Conservation (phyloP, 352 stramenopile species). For the Bremia lactucae region DNA sequence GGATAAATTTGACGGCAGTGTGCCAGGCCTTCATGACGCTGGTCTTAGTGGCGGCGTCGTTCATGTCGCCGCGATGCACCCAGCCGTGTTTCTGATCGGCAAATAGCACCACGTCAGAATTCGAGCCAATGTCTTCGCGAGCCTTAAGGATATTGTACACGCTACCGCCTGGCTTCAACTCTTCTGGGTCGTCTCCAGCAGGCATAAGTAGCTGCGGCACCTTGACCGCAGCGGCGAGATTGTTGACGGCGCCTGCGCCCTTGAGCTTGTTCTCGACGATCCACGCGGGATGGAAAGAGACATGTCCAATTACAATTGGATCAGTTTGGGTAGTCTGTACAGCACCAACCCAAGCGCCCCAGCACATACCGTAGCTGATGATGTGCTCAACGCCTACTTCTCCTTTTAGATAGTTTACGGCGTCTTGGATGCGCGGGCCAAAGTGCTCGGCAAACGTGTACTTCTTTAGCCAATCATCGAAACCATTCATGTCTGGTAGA, state of each 20-base stretch:
- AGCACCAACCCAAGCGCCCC: constrained; percentile 64
- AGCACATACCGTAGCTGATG: constrained; percentile 78
- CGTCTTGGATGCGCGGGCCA: constrained; percentile 51
- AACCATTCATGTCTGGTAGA: constrained; percentile 24
- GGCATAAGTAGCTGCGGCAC: constrained; percentile 62
- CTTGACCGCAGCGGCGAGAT: constrained; percentile 60
- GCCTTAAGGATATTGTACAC: constrained; percentile 64
- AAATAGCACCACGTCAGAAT: constrained; percentile 60
- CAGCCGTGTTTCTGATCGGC: constrained; percentile 67
- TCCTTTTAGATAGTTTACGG: constrained; percentile 56
- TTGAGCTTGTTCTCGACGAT: constrained; percentile 66
- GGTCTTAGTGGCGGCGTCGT: constrained; percentile 48
- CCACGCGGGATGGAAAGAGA: constrained; percentile 81
- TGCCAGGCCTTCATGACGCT: constrained; percentile 58
- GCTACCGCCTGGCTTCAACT: constrained; percentile 51
- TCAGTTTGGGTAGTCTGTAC: constrained; percentile 33
- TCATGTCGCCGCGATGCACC: constrained; percentile 74
- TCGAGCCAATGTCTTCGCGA: constrained; percentile 33
- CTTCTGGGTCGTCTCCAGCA: constrained; percentile 59
- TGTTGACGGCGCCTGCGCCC: constrained; percentile 52
- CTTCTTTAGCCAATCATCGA: constrained; percentile 57
- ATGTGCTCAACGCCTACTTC: constrained; percentile 48
- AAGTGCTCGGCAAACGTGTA: constrained; percentile 47
- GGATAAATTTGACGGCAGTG: constrained; percentile 45
- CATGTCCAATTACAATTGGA: constrained; percentile 43